Base-by-base conservation (phyloP, 495 filamentous ascomycete genomes). In the Pseudevernia furfuracea region DNA sequence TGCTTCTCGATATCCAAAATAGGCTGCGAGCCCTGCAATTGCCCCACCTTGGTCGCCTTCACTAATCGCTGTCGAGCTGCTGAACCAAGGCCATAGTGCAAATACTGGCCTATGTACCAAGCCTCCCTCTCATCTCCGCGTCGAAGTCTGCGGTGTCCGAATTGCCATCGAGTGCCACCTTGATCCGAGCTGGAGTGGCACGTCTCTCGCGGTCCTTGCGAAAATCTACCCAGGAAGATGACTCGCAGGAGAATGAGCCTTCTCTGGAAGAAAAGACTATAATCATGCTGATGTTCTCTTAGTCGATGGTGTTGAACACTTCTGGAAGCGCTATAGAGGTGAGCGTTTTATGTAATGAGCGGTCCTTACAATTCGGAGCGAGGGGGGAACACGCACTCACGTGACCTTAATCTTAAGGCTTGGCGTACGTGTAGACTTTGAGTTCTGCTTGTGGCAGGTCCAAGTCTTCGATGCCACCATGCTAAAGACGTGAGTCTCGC, bases 341-440 rank as follows among this genome's bases (percentile, higher is more conserved):
- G 23, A 15, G 10, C 12, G 25, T 25, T 0, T 0, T 28, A 15
- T n/a, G n/a, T 19, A 12, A 2, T 52, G 46, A 28, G 23, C 10
- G 23, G n/a, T n/a, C n/a, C n/a, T n/a, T n/a, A n/a, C n/a, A n/a
- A n/a, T n/a, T n/a, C n/a, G n/a, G n/a, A n/a, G n/a, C n/a, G n/a
- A n/a, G n/a, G n/a, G n/a, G n/a, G 6, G 6, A 46, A 14, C 46
- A 11, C 46, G 46, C n/a, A 25, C 1, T 11, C 46, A 49, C 46
- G 46, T 49, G 46, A 49, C 9, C 46, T n/a, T n/a, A n/a, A n/a
- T n/a, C n/a, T n/a, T n/a, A n/a, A n/a, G 46, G 43, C 46, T 49
- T 49, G 46, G 46, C 46, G 46, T 48, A 48, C n/a, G n/a, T n/a
- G n/a, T n/a, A n/a, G n/a, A n/a, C n/a, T n/a, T n/a, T n/a, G n/a